Base-by-base conservation (phyloP, 257 asterid species). In the Galeopsis tetrahit region DNA sequence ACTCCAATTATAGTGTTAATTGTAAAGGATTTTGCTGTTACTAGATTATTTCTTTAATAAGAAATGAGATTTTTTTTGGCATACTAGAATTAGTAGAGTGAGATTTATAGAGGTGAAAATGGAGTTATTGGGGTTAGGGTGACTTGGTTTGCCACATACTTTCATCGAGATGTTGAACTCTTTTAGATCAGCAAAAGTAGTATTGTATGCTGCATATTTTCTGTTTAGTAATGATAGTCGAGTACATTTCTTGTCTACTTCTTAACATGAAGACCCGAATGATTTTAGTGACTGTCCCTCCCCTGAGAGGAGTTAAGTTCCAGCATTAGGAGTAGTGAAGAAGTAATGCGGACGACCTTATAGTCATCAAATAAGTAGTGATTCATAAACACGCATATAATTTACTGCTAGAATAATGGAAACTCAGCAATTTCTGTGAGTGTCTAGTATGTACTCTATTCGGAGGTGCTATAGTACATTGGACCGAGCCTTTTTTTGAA, bases 51-150 rank as follows among this genome's bases (percentile, higher is more conserved):
- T 58, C 36, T 10, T 51, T 10, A 6, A 36, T 17, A 11, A 48
- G 58, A 48, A 49, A 63, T 6, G 40, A 40, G 32, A 33, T 21
- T 72, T 4, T 0, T 10, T 13, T 46, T 10, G 14, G 5, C 14
- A 44, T 14, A 44, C 14, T 44, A 2, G 0, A 44, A 44, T 44
- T 4, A 48, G 55, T 46, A 46, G 63, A 36, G 17, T 11, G 58
- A 52, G 48, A 13, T 51, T 36, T 55, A 31, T 15, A 9, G 58
- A 32, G 44, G 57, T 69, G 74, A 63, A 53, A 31, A 31, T 71
- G 8, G 13, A 43, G 34, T 59, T 35, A 4, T 34, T 33, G 42
- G 8, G 3, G 71, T 49, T 51, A 59, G 42, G 11, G 17, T 49
- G 61, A 67, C 34, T 44, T 13, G 17, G 35, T 34, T 32, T 3